Evolutionary conservation across 2,329 filamentous ascomycete species (phyloP).

Genomic region (Pseudogymnoascus sp.): DNA sequence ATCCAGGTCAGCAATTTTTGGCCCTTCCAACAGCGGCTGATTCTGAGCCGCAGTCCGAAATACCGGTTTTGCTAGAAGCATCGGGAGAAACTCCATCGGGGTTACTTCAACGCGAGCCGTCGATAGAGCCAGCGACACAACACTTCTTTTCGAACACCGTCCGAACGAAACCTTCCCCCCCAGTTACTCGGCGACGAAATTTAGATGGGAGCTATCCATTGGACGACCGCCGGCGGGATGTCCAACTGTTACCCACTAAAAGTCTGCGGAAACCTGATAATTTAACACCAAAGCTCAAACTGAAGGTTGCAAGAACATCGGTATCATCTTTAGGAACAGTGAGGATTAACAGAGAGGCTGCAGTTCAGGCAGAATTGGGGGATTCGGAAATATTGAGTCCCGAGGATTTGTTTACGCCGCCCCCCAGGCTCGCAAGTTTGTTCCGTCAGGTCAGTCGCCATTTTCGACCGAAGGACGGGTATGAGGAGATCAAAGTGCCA

Average conservation of each 20-base stretch:
- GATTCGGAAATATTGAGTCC: slow-evolving; percentile 22
- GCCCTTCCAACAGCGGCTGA: not conserved
- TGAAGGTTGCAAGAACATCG: slow-evolving; percentile 23
- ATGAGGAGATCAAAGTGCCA: not conserved
- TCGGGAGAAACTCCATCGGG: not conserved
- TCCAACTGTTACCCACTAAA: slow-evolving; percentile 10
- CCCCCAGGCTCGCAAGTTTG: slow-evolving; percentile 21
- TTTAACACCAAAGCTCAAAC: slow-evolving; percentile 15
- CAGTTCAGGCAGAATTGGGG: slow-evolving; percentile 14
- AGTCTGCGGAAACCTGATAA: not conserved
- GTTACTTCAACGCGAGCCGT: not conserved
- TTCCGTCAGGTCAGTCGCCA: slow-evolving; percentile 21
- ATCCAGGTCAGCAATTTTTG: not conserved
- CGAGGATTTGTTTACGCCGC: slow-evolving; percentile 26
- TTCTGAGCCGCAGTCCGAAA: not conserved
- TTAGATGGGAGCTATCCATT: slow-evolving; percentile 21
- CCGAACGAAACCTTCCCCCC: slow-evolving; percentile 14
- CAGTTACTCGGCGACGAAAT: slow-evolving; percentile 17
- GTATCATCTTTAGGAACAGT: slow-evolving; percentile 23
- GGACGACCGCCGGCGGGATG: slow-evolving; percentile 11
- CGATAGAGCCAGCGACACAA: slow-evolving; percentile 1
- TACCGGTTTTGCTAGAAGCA: slow-evolving; percentile 10
- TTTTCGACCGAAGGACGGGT: not conserved
- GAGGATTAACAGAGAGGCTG: slow-evolving; percentile 20
- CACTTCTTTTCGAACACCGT: slow-evolving; percentile 15